Evolutionary conservation across 2,329 filamentous ascomycete species (phyloP), one percentile per base, ranked within the genome.

Genomic region (Periglandula ipomoeae): DNA sequence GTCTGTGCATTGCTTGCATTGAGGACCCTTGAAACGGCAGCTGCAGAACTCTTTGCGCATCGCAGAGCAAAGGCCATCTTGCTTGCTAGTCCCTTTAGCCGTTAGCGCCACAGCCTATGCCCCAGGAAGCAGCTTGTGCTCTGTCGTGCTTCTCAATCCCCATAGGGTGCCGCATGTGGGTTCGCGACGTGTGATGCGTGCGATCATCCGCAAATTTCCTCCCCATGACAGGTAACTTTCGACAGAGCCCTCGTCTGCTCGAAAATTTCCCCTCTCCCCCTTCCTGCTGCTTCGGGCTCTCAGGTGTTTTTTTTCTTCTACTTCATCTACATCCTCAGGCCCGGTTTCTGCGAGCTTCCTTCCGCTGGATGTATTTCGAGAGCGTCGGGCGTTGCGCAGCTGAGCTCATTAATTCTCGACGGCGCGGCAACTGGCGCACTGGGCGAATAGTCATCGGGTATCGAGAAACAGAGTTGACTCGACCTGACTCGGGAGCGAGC

Each of bases 131-230:
- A 39, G 34, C 46, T 48, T 27, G 46, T n/a, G n/a, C n/a, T n/a
- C n/a, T n/a, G n/a, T n/a, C n/a, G n/a, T n/a, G n/a, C n/a, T 41
- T 27, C 26, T 32, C 39, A 19, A 27, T 20, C 22, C 44, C 38
- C 39, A 50, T 47, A 44, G 11, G 44, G 44, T 50, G 49, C 45
- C 43, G 44, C 44, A 41, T 42, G 48, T 50, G 48, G 49, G 35
- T 26, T 50, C 30, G 48, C 49, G 45, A 19, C 49, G 45, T 45
- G 38, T 44, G 39, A 47, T 50, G 49, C 32, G 44, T 47, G 45
- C 45, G 32, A 49, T 43, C 48, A 39, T 22, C 37, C 26, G 34
- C 47, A 30, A 40, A 35, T 41, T 46, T 49, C 35, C 42, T 41
- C n/a, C n/a, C 26, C 20, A 40, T 26, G 42, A 45, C 34, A 38